These are phyloP conservation scores for Neurospora sp. DNA, from an alignment of 495 filamentous ascomycete species.

Conservation along the genomic window DNA sequence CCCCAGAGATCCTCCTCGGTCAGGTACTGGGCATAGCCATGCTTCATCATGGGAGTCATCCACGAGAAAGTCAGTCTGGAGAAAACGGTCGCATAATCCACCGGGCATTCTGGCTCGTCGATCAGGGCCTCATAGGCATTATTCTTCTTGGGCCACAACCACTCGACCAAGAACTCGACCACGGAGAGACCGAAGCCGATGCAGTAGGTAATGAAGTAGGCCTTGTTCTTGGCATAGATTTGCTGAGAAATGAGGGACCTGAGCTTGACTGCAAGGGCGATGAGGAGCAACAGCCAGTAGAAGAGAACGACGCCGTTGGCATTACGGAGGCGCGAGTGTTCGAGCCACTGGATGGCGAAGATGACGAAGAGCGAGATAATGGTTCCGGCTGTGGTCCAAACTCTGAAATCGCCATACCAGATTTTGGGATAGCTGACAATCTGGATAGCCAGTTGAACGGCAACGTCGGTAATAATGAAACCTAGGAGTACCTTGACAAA, in stretches of 20 bases:
- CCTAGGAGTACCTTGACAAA: conserved; percentile 52
- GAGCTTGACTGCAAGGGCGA: conserved; percentile 73
- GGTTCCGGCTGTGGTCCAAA: conserved; percentile 76
- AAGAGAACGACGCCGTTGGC: conserved; percentile 90
- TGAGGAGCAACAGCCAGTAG: conserved; percentile 89
- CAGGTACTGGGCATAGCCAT: conserved; percentile 82
- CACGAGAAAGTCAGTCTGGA: conserved; percentile 91
- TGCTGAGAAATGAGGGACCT: conserved; percentile 76
- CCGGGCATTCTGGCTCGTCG: conserved; percentile 83
- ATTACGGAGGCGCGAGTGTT: conserved; percentile 80
- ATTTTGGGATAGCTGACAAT: conserved; percentile 56
- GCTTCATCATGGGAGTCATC: conserved; percentile 98
- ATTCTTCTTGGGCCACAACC: conserved; percentile 79
- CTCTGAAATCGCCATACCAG: conserved; percentile 76
- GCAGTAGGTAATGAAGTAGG: conserved; percentile 74
- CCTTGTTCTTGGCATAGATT: conserved; percentile 49
- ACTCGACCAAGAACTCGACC: conserved; percentile 75
- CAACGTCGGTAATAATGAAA: conserved; percentile 55
- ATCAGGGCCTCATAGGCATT: conserved; percentile 74
- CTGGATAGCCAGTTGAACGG: conserved; percentile 67
- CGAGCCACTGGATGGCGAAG: conserved; percentile 80
- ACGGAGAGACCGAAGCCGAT: conserved; percentile 62
- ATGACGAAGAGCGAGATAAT: conserved; percentile 72
- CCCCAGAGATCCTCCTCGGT: conserved; percentile 98
- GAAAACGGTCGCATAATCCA: conserved; percentile 90